Conservation (phyloP, 1,139 yeast genomes). For the Candida gigantensis region DNA sequence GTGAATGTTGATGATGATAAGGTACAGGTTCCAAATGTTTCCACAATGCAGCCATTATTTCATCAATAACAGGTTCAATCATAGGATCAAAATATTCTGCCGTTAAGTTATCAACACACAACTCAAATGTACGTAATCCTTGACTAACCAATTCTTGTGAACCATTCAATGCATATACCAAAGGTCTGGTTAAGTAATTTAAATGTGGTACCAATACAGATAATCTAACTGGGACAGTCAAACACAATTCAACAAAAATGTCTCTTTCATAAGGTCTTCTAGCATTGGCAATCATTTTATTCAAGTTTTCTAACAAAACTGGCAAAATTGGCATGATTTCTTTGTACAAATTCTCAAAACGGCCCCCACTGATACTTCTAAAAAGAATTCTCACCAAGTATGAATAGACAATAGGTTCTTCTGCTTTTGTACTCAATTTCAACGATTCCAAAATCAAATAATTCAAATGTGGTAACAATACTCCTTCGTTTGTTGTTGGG, state of each 20-base stretch:
- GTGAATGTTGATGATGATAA: slow-evolving; percentile 90
- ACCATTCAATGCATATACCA: slow-evolving; percentile 88
- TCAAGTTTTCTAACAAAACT: slow-evolving; percentile 79
- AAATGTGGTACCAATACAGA: slow-evolving; percentile 93
- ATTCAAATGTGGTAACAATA: slow-evolving; percentile 83
- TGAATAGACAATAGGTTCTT: slow-evolving; percentile 89
- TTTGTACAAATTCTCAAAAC: slow-evolving; percentile 88
- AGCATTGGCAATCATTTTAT: slow-evolving; percentile 79
- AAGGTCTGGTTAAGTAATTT: slow-evolving; percentile 82
- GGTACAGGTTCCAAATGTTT: slow-evolving; percentile 89
- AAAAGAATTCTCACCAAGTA: slow-evolving; percentile 85
- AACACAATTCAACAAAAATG: slow-evolving; percentile 88
- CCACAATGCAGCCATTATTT: slow-evolving; percentile 92
- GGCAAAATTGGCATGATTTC: slow-evolving; percentile 91
- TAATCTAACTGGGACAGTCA: slow-evolving; percentile 92
- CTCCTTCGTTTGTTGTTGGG: slow-evolving; percentile 84
- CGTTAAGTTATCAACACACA: slow-evolving; percentile 95
- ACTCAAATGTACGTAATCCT: slow-evolving; percentile 88
- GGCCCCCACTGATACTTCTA: slow-evolving; percentile 94
- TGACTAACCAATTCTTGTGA: slow-evolving; percentile 90
- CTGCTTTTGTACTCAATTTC: slow-evolving; percentile 80
- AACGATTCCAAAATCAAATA: slow-evolving; percentile 79
- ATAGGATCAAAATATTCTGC: slow-evolving; percentile 97
- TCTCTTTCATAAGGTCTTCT: slow-evolving; percentile 90
- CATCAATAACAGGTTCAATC: slow-evolving; percentile 92